phyloP scores from a whole-genome alignment of 1,284 basidiomycete species.

The Trichosporon sp. region DNA sequence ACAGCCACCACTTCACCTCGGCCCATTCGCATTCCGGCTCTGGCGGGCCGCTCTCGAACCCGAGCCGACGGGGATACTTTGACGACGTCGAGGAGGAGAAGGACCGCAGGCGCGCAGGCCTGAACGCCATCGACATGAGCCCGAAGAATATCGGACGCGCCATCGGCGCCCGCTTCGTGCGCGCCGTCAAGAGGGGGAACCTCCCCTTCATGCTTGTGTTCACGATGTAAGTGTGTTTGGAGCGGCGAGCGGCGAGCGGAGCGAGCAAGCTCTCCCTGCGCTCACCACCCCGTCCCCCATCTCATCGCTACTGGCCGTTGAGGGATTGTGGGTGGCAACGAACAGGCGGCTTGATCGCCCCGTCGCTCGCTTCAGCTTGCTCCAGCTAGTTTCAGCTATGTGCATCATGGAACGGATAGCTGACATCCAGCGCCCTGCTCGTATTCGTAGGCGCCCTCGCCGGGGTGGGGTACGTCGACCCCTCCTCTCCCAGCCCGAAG shows the following conservation, averaged over 20 bases:
- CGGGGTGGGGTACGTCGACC: slow-evolving; percentile 53
- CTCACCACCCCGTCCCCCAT: too few relatives aligned
- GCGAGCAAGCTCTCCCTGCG: too few relatives aligned
- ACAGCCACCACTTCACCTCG: not conserved
- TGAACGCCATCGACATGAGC: slow-evolving; percentile 1
- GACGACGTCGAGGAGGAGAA: not conserved
- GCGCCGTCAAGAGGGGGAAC: slow-evolving; percentile 42
- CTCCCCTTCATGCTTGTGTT: slow-evolving; percentile 48
- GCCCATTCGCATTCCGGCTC: not conserved
- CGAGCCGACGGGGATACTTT: not conserved
- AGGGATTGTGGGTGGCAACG: too few relatives aligned
- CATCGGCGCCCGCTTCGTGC: slow-evolving; percentile 36
- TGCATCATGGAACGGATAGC: too few relatives aligned
- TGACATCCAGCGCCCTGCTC: slow-evolving; percentile 45
- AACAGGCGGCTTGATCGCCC: too few relatives aligned
- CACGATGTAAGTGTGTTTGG: slow-evolving; percentile 38
- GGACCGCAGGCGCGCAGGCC: not conserved
- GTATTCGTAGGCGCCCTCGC: slow-evolving; percentile 55
- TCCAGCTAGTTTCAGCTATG: too few relatives aligned
- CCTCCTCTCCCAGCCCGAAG: slow-evolving; percentile 24
- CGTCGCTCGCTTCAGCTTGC: too few relatives aligned
- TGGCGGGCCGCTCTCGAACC: not conserved
- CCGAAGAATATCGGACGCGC: slow-evolving; percentile 37
- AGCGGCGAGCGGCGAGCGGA: not conserved
- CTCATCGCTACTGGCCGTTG: too few relatives aligned